Evolutionary conservation across 2,329 filamentous ascomycete genomes (phyloP).

Genomic region (Blumeriella jaapii): DNA sequence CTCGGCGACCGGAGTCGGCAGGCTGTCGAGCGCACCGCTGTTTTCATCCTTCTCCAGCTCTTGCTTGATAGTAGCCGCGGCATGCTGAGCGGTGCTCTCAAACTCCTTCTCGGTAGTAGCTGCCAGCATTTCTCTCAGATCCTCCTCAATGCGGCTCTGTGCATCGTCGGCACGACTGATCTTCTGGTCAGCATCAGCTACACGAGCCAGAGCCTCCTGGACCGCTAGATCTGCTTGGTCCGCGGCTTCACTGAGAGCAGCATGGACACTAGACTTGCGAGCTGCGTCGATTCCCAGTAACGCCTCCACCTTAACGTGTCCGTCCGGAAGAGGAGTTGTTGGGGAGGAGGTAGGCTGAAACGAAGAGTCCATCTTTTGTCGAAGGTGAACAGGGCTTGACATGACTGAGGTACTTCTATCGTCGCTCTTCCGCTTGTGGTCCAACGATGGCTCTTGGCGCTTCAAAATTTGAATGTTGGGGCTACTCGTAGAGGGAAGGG

Average conservation of each 20-base stretch:
- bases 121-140: conserved; percentile 38
- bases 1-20: conserved; percentile 41
- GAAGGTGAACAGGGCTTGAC: conserved; percentile 20
- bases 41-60: conserved; percentile 44
- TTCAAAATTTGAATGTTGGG: conserved; percentile 27
- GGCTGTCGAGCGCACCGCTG: conserved; percentile 40
- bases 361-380: conserved; percentile 22
- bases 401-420: conserved; percentile 13
- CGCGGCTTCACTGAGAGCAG: conserved; percentile 57
- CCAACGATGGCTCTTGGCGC: conserved; percentile 21
- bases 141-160: conserved; percentile 36
- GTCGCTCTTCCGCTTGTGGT: conserved; percentile 24
- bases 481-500: conserved; percentile 29
- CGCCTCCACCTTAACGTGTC: conserved; percentile 29
- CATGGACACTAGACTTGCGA: conserved; percentile 54
- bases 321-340: conserved; percentile 23
- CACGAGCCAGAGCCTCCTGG: conserved; percentile 48
- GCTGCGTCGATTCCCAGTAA: conserved; percentile 25
- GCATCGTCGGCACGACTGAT: conserved; percentile 35
- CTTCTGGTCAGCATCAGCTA: conserved; percentile 33
- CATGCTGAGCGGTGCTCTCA: conserved; percentile 36
- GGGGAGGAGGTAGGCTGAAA: conserved; percentile 18
- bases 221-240: conserved; percentile 47
- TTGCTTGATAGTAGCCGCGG: conserved; percentile 39
- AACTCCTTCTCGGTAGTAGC: conserved; percentile 43